Percentiles rank a stretch among this genome's conserved stretches.
phyloP scores from a whole-genome alignment of 805 yeast genomes.

The Saccharomyces jurei region DNA sequence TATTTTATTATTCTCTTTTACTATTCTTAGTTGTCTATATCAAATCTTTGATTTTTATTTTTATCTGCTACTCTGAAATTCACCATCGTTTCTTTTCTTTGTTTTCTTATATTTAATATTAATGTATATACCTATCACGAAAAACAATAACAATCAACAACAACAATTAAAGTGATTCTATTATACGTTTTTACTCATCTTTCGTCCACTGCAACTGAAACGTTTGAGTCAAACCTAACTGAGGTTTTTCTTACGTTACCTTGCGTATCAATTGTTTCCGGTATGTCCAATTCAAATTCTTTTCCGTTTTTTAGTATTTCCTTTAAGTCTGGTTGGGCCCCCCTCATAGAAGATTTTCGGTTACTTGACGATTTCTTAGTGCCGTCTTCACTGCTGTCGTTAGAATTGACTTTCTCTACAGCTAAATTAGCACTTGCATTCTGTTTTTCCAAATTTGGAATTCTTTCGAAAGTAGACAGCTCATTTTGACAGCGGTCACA shows the following conservation, averaged over 20 bases:
- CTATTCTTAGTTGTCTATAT: not conserved
- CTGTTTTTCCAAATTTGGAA: not conserved
- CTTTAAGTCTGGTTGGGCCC: constrained; percentile 35
- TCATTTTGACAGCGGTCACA: constrained; percentile 63
- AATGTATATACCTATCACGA: constrained; percentile 1
- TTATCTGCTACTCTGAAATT: not conserved
- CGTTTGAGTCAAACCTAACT: constrained; percentile 58
- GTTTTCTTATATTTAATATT: not conserved
- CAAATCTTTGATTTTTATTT: not conserved
- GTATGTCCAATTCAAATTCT: constrained; percentile 43
- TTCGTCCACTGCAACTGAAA: constrained; percentile 41
- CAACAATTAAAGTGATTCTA: not conserved
- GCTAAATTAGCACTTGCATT: not conserved
- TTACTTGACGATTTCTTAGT: constrained; percentile 4
- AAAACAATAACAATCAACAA: constrained; percentile 1
- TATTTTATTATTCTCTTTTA: not conserved
- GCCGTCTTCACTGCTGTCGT: not conserved
- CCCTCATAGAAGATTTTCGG: constrained; percentile 29
- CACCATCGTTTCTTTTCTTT: not conserved
- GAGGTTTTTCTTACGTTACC: constrained; percentile 46
- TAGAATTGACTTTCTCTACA: not conserved
- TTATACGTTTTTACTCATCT: constrained; percentile 3
- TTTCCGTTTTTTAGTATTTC: constrained; percentile 39
- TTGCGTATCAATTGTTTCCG: constrained; percentile 24
- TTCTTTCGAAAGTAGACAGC: constrained; percentile 10